Conservation (phyloP, 257 asterid species). For the Cinchona pubescens region DNA sequence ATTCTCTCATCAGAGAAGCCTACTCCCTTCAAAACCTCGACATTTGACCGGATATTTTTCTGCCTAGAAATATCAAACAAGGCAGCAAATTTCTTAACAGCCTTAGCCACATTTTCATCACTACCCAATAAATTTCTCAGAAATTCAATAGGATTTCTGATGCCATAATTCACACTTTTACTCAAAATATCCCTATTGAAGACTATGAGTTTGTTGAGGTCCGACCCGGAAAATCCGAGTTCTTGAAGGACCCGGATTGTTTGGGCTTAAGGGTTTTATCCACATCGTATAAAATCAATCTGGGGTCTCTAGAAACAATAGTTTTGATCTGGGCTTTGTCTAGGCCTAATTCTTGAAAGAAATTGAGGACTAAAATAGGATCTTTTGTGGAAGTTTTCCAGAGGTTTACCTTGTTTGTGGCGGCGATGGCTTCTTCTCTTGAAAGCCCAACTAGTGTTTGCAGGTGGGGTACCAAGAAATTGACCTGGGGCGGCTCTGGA, state of each 20-base stretch:
- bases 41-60: background rate
- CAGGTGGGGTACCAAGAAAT: background rate
- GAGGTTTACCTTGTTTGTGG: background rate
- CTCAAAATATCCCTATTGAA: background rate
- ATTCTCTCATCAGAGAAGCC: slow-evolving; percentile 11
- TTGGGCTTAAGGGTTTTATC: slow-evolving; percentile 23
- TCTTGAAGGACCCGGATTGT: slow-evolving; percentile 11
- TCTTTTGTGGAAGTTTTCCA: background rate
- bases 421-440: slow-evolving; percentile 3
- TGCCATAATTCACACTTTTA: slow-evolving; percentile 1
- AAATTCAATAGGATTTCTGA: slow-evolving; percentile 3
- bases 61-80: background rate
- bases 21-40: background rate
- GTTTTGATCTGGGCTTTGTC: background rate
- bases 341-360: slow-evolving; percentile 13
- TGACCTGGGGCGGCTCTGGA: background rate
- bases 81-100: background rate
- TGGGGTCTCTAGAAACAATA: slow-evolving; percentile 14
- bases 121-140: slow-evolving; percentile 10
- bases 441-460: background rate
- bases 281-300: slow-evolving; percentile 10
- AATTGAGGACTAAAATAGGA: slow-evolving; percentile 2
- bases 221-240: slow-evolving; percentile 18
- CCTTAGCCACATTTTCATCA: slow-evolving; percentile 17
- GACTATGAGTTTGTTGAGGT: slow-evolving; percentile 1